These are phyloP conservation scores for Exsudoporus floridanus DNA, from an alignment of 1,284 basidiomycete species.

Conservation along the genomic window DNA sequence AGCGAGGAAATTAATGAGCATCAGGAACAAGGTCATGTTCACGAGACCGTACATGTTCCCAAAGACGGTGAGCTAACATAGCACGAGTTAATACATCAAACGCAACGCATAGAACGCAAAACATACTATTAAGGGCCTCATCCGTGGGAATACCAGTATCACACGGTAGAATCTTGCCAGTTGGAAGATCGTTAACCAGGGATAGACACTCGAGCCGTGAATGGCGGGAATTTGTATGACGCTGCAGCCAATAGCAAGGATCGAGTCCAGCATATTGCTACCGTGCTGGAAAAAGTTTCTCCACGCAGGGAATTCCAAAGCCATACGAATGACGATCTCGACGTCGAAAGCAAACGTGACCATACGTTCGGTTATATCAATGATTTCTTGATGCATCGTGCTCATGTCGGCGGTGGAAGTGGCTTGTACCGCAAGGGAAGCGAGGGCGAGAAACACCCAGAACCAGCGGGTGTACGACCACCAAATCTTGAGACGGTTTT, in stretches of 20 bases:
- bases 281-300: slow-evolving; percentile 69
- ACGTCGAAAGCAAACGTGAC: slow-evolving; percentile 86
- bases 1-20: slow-evolving; percentile 86
- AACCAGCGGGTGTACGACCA: slow-evolving; percentile 67
- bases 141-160: slow-evolving; percentile 84
- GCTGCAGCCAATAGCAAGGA: slow-evolving; percentile 78
- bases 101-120: neutral
- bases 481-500: slow-evolving; percentile 53
- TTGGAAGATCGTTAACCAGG: slow-evolving; percentile 93
- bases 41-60: slow-evolving; percentile 89
- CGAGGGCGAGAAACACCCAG: slow-evolving; percentile 78
- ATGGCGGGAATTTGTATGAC: slow-evolving; percentile 89
- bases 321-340: slow-evolving; percentile 81
- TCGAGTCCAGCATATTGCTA: slow-evolving; percentile 77
- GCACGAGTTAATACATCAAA: slow-evolving; percentile 10
- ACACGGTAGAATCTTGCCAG: slow-evolving; percentile 91
- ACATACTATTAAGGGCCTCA: slow-evolving; percentile 75
- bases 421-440: slow-evolving; percentile 77
- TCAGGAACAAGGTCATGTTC: slow-evolving; percentile 93
- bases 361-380: slow-evolving; percentile 72
- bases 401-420: slow-evolving; percentile 64
- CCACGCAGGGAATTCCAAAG: slow-evolving; percentile 81
- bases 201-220: slow-evolving; percentile 63
- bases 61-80: slow-evolving; percentile 75
- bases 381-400: slow-evolving; percentile 44